Evolutionary conservation across 2,329 filamentous ascomycete species (phyloP).

Genomic region (Aspergillus piperis): DNA sequence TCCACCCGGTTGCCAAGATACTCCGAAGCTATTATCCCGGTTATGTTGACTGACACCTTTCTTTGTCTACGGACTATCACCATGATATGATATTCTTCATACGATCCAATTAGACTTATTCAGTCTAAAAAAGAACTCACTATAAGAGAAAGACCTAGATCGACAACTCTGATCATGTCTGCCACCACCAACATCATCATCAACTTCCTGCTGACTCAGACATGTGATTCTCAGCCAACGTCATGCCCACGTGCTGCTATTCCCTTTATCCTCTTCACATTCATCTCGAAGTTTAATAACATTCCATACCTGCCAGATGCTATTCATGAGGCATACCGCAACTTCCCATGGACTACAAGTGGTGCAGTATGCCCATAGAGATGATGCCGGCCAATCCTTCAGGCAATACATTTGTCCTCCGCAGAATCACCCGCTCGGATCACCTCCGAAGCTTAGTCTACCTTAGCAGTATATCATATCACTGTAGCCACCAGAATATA

Average conservation of each 20-base stretch:
- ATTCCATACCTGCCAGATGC: too few relatives aligned
- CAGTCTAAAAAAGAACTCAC: not conserved
- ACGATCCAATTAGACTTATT: too few relatives aligned
- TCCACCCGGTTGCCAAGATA: not conserved
- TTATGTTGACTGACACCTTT: too few relatives aligned
- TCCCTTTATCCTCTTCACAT: not conserved
- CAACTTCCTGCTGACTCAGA: slow-evolving; percentile 11
- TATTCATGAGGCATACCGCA: too few relatives aligned
- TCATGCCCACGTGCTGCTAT: slow-evolving; percentile 6
- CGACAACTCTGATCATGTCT: not conserved
- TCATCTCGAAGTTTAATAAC: not conserved
- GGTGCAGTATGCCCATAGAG: not conserved
- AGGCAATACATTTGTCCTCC: slow-evolving; percentile 13
- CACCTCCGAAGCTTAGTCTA: not conserved
- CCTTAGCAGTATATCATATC: not conserved
- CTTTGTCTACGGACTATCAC: too few relatives aligned
- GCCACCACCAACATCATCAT: not conserved
- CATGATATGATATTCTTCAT: too few relatives aligned
- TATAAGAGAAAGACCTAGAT: not conserved
- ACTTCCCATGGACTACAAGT: too few relatives aligned
- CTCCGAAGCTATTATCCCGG: too few relatives aligned
- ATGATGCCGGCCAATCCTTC: slow-evolving; percentile 1
- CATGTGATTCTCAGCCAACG: slow-evolving; percentile 12
- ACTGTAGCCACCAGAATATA: not conserved
- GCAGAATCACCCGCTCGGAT: not conserved